Percentiles rank a stretch among this genome's conserved stretches.
phyloP scores from a whole-genome alignment of 257 asterid species.

The Parsonsia alboflavescens region DNA sequence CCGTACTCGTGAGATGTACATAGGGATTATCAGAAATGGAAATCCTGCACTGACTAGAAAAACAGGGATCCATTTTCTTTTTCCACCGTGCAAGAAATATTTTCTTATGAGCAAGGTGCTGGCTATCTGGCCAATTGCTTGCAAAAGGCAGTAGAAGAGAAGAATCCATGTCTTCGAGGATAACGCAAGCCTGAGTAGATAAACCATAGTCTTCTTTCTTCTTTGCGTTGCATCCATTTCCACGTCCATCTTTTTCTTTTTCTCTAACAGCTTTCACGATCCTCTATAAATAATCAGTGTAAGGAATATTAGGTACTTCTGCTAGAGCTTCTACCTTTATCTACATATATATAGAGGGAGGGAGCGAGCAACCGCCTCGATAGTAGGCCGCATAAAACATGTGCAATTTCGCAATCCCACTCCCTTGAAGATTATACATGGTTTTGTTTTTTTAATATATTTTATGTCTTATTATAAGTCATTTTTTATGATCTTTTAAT shows the following conservation, averaged over 20 bases:
- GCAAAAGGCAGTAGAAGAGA: constrained; percentile 16
- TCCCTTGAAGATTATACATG: too few species aligned
- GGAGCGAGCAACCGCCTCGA: too few species aligned
- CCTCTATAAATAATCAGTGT: not conserved
- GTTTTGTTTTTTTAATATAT: too few species aligned
- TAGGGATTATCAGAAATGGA: constrained; percentile 26
- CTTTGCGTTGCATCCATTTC: not conserved
- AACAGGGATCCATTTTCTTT: constrained; percentile 28
- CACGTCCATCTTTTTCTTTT: not conserved
- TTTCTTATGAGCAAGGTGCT: constrained; percentile 26
- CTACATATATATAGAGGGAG: too few species aligned
- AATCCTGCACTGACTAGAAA: constrained; percentile 29
- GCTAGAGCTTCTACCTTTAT: not conserved
- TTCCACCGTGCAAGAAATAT: constrained; percentile 30
- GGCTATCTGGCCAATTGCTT: constrained; percentile 26
- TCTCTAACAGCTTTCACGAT: not conserved
- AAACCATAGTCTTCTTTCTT: too few species aligned
- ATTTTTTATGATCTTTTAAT: too few species aligned
- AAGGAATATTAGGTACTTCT: too few species aligned
- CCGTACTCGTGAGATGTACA: constrained; percentile 11
- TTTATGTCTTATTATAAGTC: too few species aligned
- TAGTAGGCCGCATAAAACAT: too few species aligned
- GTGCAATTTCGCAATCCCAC: too few species aligned
- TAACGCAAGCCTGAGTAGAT: not conserved
- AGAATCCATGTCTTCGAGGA: constrained; percentile 19